Conservation (phyloP, 2,329 filamentous ascomycete genomes). For the Passalora sequoiae region DNA sequence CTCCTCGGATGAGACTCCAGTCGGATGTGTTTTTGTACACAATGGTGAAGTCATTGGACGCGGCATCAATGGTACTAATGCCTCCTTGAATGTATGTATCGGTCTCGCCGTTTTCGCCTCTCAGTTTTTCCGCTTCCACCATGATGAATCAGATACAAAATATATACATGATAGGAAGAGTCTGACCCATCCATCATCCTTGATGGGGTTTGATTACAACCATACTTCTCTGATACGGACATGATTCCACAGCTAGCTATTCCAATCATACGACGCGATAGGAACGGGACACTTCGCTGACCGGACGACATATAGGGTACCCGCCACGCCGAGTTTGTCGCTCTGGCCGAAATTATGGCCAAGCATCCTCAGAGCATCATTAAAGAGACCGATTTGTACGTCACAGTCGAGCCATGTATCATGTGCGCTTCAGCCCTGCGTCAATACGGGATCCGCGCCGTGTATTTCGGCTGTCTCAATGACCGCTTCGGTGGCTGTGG, state of each 20-base stretch:
- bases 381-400: conserved; percentile 74
- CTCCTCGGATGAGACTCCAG: conserved; percentile 82
- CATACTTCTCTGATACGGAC: too few species aligned
- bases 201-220: conserved; percentile 2
- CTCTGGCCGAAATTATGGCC: conserved; percentile 62
- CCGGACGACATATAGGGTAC: conserved; percentile 58
- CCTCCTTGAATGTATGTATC: conserved; percentile 60
- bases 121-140: neutral
- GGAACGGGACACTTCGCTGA: neutral
- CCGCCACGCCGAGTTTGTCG: conserved; percentile 91
- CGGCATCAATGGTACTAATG: conserved; percentile 96
- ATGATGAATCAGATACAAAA: neutral
- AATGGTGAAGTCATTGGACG: conserved; percentile 72
- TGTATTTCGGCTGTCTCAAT: conserved; percentile 93
- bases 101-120: too few species aligned
- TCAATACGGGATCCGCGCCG: conserved; percentile 79
- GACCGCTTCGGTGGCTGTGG: conserved; percentile 96
- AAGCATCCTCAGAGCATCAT: conserved; percentile 65
- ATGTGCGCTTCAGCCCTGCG: conserved; percentile 94
- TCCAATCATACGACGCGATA: neutral
- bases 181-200: conserved; percentile 2
- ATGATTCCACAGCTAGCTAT: too few species aligned
- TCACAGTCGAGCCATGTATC: conserved; percentile 96
- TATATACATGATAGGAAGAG: conserved; percentile 4
- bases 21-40: conserved; percentile 90